Base-by-base conservation (phyloP, 1,284 basidiomycete genomes). In the Apiotrichum sp. region DNA sequence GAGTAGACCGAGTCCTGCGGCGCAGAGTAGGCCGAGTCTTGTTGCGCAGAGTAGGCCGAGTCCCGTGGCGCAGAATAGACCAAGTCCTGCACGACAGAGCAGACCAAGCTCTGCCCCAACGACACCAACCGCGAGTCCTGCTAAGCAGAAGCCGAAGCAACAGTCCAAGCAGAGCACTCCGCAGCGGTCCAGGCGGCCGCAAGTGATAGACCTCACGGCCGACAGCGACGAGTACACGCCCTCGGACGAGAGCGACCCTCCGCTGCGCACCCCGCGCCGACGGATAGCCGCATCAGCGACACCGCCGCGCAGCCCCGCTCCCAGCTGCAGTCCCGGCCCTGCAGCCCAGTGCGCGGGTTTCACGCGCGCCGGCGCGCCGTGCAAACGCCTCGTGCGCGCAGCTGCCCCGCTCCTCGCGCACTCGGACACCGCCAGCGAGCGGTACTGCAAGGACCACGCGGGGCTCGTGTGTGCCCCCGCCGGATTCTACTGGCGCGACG, bases 391-490 rank as follows among this genome's bases (percentile, higher is more conserved):
- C 22, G 73, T 75, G 43, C 67, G 66, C 29, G 14, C 34, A 0
- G 55, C 57, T 1, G 72, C 72, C 0, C 71, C 75, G 1, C 69
- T 65, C 22, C 58, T 71, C 11, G 45, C 62, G 2, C 51, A 64
- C 35, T 43, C 34, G 11, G 44, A 41, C 16, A 43, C 38, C 7
- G 45, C 51, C 38, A 43, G 58, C 0, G 55, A 55, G 1, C 70
- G 72, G 0, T 77, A 72, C 56, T 77, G 75, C 58, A 73, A 71
- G 47, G 72, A 74, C 61, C 75, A 77, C 62, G 70, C 72, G 14
- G 66, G 65, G 35, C 66, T 72, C 64, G 71, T 77, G 7, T 74
- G 72, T 43, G 58, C 66, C 16, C 61, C 61, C 0, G 57, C 64
- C 7, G 75, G 75, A 5, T 77, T 77, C 56, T 76, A 75, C 57